Conservation (phyloP, 305 asterid genomes). For the Solanum hybrid region DNA sequence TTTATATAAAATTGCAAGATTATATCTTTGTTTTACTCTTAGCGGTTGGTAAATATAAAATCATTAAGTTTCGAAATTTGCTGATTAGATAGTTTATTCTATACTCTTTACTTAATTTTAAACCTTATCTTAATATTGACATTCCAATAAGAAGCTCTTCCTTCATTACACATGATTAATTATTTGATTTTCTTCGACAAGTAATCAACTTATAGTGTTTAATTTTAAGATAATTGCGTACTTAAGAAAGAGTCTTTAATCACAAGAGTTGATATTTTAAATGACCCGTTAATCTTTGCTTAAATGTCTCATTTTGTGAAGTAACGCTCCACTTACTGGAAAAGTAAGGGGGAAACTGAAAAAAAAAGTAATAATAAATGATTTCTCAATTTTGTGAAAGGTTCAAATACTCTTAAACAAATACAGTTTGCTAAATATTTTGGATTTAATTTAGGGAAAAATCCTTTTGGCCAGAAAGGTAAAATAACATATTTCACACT, state of each 20-base stretch:
- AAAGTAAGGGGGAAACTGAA: background rate
- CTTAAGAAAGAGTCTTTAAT: background rate
- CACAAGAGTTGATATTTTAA: background rate
- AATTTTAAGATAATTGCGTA: background rate
- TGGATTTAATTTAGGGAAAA: background rate
- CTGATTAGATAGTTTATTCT: conserved; percentile 24
- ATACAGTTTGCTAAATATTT: background rate
- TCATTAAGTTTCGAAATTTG: conserved; percentile 16
- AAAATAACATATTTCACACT: too few species aligned
- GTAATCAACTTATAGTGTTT: background rate
- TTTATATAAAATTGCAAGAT: background rate
- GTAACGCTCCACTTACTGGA: background rate
- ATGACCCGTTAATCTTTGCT: background rate
- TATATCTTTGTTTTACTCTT: background rate
- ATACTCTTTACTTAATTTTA: conserved; percentile 10
- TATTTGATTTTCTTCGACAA: background rate
- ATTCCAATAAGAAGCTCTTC: conserved; percentile 19
- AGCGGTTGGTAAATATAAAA: conserved; percentile 1
- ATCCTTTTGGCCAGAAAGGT: too few species aligned
- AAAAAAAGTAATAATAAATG: background rate
- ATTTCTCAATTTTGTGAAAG: background rate
- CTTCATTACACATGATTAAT: background rate
- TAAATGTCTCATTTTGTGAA: background rate
- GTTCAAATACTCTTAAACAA: background rate
- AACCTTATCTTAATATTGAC: conserved; percentile 19